Conservation (phyloP, 2,329 filamentous ascomycete species). For the Coleophoma cylindrospora region DNA sequence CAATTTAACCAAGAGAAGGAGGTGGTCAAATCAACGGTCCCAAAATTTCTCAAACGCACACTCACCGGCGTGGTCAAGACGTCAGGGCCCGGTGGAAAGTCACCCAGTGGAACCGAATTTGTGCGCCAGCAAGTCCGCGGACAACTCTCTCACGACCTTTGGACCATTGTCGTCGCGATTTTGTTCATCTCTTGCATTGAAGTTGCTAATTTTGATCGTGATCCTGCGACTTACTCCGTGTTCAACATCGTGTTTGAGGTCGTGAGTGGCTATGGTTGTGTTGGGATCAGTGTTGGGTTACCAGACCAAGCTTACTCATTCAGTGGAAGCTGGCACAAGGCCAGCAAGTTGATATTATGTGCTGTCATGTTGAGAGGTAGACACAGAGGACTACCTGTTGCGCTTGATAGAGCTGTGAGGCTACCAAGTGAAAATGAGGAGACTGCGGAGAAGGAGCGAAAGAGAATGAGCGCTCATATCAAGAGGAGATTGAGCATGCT, state of each 20-base stretch:
- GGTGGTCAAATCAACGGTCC: background rate
- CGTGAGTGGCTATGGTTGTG: conserved; percentile 53
- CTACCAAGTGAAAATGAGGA: conserved; percentile 30
- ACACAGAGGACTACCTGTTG: conserved; percentile 51
- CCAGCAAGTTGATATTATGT: conserved; percentile 53
- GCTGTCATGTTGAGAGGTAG: conserved; percentile 52
- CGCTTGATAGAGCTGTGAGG: conserved; percentile 47
- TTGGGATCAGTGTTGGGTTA: conserved; percentile 54
- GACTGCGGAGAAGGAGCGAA: background rate
- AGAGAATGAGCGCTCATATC: background rate
- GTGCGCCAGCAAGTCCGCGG: conserved; percentile 46
- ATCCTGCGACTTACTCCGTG: conserved; percentile 48
- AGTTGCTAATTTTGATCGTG: conserved; percentile 43
- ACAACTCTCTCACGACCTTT: conserved; percentile 62
- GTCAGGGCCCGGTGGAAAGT: background rate
- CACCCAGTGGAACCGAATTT: conserved; percentile 12
- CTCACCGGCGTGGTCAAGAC: background rate
- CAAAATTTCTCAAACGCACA: conserved; percentile 5
- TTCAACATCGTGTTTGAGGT: conserved; percentile 59
- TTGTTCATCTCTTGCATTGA: conserved; percentile 58
- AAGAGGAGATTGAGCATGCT: background rate
- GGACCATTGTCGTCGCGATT: conserved; percentile 58
- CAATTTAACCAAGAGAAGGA: background rate
- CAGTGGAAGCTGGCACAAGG: conserved; percentile 45
- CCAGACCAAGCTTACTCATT: conserved; percentile 50